Percentiles rank a stretch among this genome's conserved stretches.
phyloP scores from a whole-genome alignment of 371 early-diverging fungal genomes.

The Smittium culicis region DNA sequence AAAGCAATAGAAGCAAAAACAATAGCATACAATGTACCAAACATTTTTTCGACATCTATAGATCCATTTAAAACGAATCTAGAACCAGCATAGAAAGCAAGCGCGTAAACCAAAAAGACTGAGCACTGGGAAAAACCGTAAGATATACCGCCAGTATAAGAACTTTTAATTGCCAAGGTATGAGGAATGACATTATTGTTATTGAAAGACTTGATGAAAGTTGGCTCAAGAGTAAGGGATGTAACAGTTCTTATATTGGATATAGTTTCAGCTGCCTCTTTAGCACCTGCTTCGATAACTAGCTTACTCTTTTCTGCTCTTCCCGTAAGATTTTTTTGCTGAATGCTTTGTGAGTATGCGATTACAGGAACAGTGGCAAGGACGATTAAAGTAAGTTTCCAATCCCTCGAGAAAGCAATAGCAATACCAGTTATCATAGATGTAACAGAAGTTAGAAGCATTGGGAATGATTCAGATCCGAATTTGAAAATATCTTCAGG shows the following conservation, averaged over 20 bases:
- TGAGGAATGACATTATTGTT: conserved; percentile 47
- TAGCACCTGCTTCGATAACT: too few relatives aligned
- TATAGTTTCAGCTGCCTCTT: too few relatives aligned
- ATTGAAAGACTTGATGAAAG: conserved; percentile 43
- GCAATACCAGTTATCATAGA: conserved; percentile 24
- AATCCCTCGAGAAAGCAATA: conserved; percentile 20
- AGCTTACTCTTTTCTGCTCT: conserved; percentile 14
- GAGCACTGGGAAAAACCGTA: conserved; percentile 45
- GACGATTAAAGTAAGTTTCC: conserved; percentile 31
- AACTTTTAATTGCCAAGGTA: conserved; percentile 37
- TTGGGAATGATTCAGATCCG: conserved; percentile 44
- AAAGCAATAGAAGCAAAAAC: conserved; percentile 44
- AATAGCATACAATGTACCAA: conserved; percentile 48
- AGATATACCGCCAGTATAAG: conserved; percentile 40
- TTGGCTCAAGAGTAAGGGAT: conserved; percentile 55
- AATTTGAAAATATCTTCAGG: conserved; percentile 58
- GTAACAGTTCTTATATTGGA: conserved; percentile 79
- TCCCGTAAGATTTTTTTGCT: conserved; percentile 20
- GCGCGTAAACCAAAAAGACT: conserved; percentile 20
- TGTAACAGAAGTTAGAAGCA: conserved; percentile 33
- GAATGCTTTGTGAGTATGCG: conserved; percentile 25
- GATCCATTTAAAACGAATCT: conserved; percentile 19
- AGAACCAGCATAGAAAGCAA: conserved; percentile 25
- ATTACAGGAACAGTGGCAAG: conserved; percentile 40
- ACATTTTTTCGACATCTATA: conserved; percentile 32